These are phyloP conservation scores for Suillus decipiens DNA, from an alignment of 768 basidiomycete genomes.

Conservation along the genomic window DNA sequence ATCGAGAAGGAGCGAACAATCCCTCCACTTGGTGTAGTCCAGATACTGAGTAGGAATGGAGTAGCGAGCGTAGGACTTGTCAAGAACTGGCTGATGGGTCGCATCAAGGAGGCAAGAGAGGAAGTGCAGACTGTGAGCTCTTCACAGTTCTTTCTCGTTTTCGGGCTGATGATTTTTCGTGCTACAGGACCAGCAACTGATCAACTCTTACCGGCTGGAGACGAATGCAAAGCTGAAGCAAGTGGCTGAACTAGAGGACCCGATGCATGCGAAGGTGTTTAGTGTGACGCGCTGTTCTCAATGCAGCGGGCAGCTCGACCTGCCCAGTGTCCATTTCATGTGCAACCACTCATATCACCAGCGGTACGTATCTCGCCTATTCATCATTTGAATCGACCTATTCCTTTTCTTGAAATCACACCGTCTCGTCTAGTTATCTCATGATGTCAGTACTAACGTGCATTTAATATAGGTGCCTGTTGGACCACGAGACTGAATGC, in stretches of 20 bases:
- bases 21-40: constrained; percentile 87
- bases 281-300: constrained; percentile 92
- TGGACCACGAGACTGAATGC: constrained; percentile 88
- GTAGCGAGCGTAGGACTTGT: constrained; percentile 91
- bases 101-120: constrained; percentile 69
- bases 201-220: constrained; percentile 86
- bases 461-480: constrained; percentile 64
- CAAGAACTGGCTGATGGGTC: constrained; percentile 84
- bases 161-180: background rate
- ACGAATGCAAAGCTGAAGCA: constrained; percentile 78
- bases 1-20: constrained; percentile 83
- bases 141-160: constrained; percentile 7
- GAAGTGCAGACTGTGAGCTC: constrained; percentile 79
- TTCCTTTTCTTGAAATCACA: constrained; percentile 5
- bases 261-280: constrained; percentile 81
- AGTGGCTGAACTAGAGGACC: constrained; percentile 78
- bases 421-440: background rate
- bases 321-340: constrained; percentile 97
- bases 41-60: constrained; percentile 84
- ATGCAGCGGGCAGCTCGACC: constrained; percentile 87
- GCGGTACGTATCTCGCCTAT: constrained; percentile 48
- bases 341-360: constrained; percentile 98
- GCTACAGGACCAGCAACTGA: constrained; percentile 79
- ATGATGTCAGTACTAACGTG: background rate
- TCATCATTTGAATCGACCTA: background rate